These are phyloP conservation scores for Penicillium atrosanguineum DNA, from an alignment of 495 filamentous ascomycete species.

Conservation along the genomic window DNA sequence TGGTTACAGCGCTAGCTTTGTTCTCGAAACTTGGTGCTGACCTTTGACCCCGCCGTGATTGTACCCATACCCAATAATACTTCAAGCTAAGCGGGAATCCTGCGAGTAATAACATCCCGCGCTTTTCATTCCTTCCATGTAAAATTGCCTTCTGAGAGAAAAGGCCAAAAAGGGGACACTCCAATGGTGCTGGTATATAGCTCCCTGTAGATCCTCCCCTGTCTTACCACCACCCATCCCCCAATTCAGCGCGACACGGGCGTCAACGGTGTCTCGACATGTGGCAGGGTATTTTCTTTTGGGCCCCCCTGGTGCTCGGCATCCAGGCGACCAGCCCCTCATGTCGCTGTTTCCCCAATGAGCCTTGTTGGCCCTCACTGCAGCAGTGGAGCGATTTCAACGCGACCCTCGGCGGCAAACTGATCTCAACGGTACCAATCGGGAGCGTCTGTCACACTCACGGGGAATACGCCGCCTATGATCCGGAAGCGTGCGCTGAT, in stretches of 20 bases:
- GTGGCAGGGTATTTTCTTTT: background rate
- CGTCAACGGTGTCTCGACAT: background rate
- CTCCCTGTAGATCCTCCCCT: background rate
- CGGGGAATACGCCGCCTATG: slow-evolving; percentile 17
- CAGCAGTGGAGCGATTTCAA: slow-evolving; percentile 30
- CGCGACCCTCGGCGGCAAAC: slow-evolving; percentile 21
- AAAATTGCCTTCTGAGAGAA: no score
- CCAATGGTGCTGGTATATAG: background rate
- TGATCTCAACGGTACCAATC: slow-evolving; percentile 34
- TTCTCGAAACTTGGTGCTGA: background rate
- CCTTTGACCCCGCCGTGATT: background rate
- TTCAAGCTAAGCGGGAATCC: background rate
- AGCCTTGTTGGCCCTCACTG: slow-evolving; percentile 29
- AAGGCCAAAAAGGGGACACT: no score
- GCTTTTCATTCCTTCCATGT: background rate
- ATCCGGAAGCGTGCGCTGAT: slow-evolving; percentile 21
- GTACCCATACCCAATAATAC: background rate
- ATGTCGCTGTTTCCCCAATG: slow-evolving; percentile 31
- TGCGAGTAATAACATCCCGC: background rate
- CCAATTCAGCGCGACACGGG: background rate
- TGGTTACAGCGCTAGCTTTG: background rate
- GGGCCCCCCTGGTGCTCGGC: background rate
- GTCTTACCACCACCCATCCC: no score
- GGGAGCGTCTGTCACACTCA: slow-evolving; percentile 34
- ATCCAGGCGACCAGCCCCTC: background rate